phyloP scores from a whole-genome alignment of 73 alveolate genomes.

The Durusdinium trenchii region DNA sequence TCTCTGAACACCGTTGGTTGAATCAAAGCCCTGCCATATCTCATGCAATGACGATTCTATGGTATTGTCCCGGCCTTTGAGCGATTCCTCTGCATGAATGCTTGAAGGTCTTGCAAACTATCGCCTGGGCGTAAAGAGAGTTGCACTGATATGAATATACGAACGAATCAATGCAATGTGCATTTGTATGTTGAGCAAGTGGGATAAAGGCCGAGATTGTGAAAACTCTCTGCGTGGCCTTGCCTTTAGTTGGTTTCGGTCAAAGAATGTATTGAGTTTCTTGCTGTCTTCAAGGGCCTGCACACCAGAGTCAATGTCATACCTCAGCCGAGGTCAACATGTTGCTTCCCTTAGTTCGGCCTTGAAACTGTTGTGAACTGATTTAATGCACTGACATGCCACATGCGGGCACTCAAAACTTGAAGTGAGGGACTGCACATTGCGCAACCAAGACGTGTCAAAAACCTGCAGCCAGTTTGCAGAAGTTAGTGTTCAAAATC shows the following conservation, averaged over 20 bases:
- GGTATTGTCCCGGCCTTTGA: background rate
- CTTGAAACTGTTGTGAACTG: background rate
- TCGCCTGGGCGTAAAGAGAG: slow-evolving; percentile 18
- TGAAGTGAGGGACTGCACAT: slow-evolving; percentile 27
- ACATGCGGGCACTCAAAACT: background rate
- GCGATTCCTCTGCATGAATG: slow-evolving; percentile 67
- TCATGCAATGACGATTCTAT: background rate
- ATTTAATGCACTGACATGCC: background rate
- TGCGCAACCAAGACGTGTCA: slow-evolving; percentile 88
- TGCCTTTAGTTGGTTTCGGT: background rate
- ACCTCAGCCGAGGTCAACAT: background rate
- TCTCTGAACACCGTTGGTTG: background rate
- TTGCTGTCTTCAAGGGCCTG: slow-evolving; percentile 70
- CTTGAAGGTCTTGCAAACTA: slow-evolving; percentile 65
- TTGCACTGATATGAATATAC: background rate
- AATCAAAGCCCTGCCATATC: background rate
- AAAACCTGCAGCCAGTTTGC: background rate
- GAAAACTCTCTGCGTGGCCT: background rate
- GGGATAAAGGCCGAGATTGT: background rate
- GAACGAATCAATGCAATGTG: background rate
- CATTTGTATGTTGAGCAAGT: background rate
- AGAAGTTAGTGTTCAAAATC: background rate
- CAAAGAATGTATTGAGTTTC: background rate
- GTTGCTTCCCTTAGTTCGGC: background rate
- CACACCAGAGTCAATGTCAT: slow-evolving; percentile 74